phyloP scores from a whole-genome alignment of 352 stramenopile genomes.

The Lagenidium sp. region DNA sequence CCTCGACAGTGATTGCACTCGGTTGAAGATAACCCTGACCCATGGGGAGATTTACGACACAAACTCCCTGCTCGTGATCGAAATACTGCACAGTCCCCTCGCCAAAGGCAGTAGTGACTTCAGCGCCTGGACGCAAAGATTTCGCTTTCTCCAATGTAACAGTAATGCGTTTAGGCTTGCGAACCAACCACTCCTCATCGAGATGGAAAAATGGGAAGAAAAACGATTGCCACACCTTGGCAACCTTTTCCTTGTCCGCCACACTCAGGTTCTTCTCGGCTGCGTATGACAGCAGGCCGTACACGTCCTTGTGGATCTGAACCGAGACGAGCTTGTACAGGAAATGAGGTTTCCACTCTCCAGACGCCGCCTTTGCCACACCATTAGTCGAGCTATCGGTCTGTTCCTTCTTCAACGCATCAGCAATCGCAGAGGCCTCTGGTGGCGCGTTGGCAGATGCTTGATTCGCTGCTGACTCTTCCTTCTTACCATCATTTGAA shows the following conservation, averaged over 20 bases:
- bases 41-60: constrained; percentile 58
- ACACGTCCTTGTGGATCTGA: constrained; percentile 81
- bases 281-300: constrained; percentile 66
- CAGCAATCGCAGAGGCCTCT: constrained; percentile 43
- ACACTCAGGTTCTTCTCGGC: constrained; percentile 77
- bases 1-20: constrained; percentile 64
- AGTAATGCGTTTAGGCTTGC: constrained; percentile 58
- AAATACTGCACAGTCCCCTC: constrained; percentile 78
- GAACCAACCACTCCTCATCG: constrained; percentile 75
- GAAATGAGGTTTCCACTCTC: constrained; percentile 62
- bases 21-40: constrained; percentile 69
- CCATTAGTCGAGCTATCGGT: constrained; percentile 6
- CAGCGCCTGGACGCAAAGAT: constrained; percentile 46
- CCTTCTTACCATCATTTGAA: constrained; percentile 13
- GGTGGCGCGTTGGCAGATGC: constrained; percentile 22
- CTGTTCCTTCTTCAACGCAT: constrained; percentile 58
- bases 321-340: constrained; percentile 60
- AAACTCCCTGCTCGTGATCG: constrained; percentile 45
- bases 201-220: constrained; percentile 84
- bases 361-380: neutral
- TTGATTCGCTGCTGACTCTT: constrained; percentile 12
- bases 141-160: constrained; percentile 60
- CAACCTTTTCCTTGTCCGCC: constrained; percentile 78
- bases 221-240: constrained; percentile 76
- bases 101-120: constrained; percentile 75